phyloP scores from a whole-genome alignment of 768 basidiomycete genomes.

The Hysterangium stoloniferum region DNA sequence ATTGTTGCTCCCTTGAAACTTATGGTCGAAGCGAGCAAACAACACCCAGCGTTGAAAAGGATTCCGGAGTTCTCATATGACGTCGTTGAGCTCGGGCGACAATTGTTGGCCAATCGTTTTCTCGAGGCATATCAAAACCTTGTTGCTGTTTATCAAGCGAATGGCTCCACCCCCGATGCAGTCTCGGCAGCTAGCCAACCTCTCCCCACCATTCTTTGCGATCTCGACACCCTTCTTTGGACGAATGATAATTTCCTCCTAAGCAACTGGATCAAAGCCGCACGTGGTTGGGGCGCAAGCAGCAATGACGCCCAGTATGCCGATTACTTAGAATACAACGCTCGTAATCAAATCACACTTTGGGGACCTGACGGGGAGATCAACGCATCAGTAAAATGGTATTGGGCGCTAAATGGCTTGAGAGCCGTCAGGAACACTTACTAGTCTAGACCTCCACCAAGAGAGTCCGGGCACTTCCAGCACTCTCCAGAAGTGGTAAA shows the following conservation, averaged over 20 bases:
- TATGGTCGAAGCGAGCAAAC: conserved; percentile 15
- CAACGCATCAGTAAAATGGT: no score
- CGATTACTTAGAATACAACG: conserved; percentile 30
- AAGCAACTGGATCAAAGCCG: conserved; percentile 29
- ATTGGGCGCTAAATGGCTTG: no score
- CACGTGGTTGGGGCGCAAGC: conserved; percentile 23
- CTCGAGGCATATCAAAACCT: conserved; percentile 26
- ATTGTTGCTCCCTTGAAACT: conserved; percentile 7
- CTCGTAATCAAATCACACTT: conserved; percentile 36
- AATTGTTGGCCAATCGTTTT: conserved; percentile 33
- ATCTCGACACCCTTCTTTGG: conserved; percentile 28
- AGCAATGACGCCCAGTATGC: conserved; percentile 23
- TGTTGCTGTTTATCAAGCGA: conserved; percentile 22
- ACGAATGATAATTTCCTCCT: conserved; percentile 28
- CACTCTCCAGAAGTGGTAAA: no score
- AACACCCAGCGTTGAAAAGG: conserved; percentile 14
- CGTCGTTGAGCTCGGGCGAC: conserved; percentile 32
- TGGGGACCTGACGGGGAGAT: conserved; percentile 36
- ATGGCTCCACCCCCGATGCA: conserved; percentile 15
- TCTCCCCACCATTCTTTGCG: conserved; percentile 25
- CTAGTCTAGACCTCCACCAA: no score
- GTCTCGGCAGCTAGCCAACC: conserved; percentile 21
- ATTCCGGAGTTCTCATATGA: conserved; percentile 32
- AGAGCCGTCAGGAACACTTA: no score
- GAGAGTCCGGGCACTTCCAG: no score